phyloP scores from a whole-genome alignment of 768 basidiomycete genomes.

The Suillus spraguei region DNA sequence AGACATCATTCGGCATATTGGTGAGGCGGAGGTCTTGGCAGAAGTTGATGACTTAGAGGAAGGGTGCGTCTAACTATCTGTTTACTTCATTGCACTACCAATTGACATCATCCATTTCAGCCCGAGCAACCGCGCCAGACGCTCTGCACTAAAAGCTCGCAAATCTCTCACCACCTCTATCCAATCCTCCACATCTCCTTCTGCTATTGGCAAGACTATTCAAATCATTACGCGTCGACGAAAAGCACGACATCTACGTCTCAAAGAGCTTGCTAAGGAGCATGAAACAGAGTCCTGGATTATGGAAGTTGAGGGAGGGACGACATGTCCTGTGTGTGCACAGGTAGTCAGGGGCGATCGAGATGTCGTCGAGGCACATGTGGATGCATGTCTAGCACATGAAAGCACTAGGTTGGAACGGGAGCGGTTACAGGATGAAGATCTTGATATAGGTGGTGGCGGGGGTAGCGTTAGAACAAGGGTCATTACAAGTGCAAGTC shows the following conservation, averaged over 20 bases:
- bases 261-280: conserved; percentile 69
- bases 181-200: conserved; percentile 28
- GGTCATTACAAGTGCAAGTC: conserved; percentile 37
- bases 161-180: conserved; percentile 34
- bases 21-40: conserved; percentile 57
- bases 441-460: conserved; percentile 40
- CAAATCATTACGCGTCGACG: conserved; percentile 67
- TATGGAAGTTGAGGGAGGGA: conserved; percentile 37
- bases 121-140: conserved; percentile 29
- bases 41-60: conserved; percentile 52
- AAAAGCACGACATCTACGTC: conserved; percentile 64
- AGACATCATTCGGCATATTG: conserved; percentile 63
- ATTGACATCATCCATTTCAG: conserved; percentile 37
- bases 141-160: conserved; percentile 49
- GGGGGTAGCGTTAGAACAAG: conserved; percentile 48
- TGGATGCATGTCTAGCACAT: conserved; percentile 77
- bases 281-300: conserved; percentile 47
- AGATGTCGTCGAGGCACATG: conserved; percentile 77
- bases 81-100: conserved; percentile 29
- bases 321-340: conserved; percentile 73
- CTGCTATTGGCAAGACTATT: conserved; percentile 54
- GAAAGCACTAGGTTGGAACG: conserved; percentile 44
- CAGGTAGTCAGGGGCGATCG: conserved; percentile 60
- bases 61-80: conserved; percentile 43
- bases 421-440: conserved; percentile 33